Conservation (phyloP, 805 yeast species). For the Candida multigemmis region DNA sequence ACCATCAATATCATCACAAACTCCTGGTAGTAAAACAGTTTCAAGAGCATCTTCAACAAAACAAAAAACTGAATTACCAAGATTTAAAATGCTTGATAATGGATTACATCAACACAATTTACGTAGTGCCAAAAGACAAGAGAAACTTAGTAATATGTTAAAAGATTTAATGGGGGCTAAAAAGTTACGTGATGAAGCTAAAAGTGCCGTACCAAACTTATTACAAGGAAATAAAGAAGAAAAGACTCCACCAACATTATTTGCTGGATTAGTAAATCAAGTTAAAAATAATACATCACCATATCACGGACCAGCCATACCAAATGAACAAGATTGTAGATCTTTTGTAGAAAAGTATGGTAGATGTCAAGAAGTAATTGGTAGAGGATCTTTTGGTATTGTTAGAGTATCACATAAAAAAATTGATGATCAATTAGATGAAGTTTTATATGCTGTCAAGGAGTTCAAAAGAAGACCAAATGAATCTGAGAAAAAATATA, state of each 20-base stretch:
- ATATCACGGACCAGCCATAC: too few species aligned
- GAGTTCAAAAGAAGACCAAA: conserved; percentile 60
- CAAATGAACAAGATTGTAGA: conserved; percentile 20
- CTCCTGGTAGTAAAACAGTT: conserved; percentile 2
- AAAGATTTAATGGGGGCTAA: conserved; percentile 71
- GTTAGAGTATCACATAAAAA: conserved; percentile 82
- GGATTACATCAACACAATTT: conserved; percentile 79
- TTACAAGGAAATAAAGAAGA: conserved; percentile 2
- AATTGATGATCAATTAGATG: conserved; percentile 21
- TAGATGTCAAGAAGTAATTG: conserved; percentile 88
- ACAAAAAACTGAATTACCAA: conserved; percentile 13
- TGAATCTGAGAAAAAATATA: conserved; percentile 59
- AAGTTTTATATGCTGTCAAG: conserved; percentile 71
- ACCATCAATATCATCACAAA: background rate
- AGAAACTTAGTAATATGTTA: conserved; percentile 64
- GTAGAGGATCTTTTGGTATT: conserved; percentile 90
- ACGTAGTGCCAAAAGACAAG: conserved; percentile 69
- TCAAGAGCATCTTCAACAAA: conserved; percentile 10
- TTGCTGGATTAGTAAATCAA: conserved; percentile 59
- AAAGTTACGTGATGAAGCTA: conserved; percentile 60
- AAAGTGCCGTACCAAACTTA: conserved; percentile 65
- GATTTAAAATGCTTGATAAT: conserved; percentile 52
- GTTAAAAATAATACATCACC: conserved; percentile 28
- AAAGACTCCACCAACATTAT: conserved; percentile 55
- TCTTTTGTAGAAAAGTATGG: conserved; percentile 88